phyloP scores from a whole-genome alignment of 73 alveolate genomes.

The Paramecium octaurelia region DNA sequence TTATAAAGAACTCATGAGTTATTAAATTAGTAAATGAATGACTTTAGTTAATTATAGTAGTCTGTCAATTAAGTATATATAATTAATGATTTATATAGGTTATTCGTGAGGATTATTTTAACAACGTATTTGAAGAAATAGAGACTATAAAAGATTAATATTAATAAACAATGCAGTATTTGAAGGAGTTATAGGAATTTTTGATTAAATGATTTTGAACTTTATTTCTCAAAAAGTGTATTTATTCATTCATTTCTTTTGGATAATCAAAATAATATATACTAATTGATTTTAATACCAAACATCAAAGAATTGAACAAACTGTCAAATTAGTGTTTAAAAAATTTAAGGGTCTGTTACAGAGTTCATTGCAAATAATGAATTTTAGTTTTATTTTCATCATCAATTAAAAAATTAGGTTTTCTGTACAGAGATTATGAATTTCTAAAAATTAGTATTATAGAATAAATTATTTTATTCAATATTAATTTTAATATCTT shows the following conservation, averaged over 20 bases:
- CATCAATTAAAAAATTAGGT: too few relatives aligned
- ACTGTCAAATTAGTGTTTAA: too few relatives aligned
- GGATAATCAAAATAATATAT: background rate
- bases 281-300: too few relatives aligned
- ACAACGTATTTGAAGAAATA: background rate
- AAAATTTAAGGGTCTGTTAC: too few relatives aligned
- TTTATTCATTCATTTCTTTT: background rate
- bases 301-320: too few relatives aligned
- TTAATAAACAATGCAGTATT: slow-evolving; percentile 1
- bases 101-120: background rate
- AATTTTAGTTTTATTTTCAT: too few relatives aligned
- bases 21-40: slow-evolving; percentile 6
- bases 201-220: background rate
- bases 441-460: too few relatives aligned
- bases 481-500: too few relatives aligned
- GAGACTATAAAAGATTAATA: background rate
- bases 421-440: too few relatives aligned
- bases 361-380: too few relatives aligned
- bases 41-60: background rate
- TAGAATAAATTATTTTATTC: too few relatives aligned
- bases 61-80: background rate
- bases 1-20: slow-evolving; percentile 22
- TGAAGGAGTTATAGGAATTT: slow-evolving; percentile 24
- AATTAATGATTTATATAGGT: background rate
- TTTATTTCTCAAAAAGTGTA: background rate